phyloP scores from a whole-genome alignment of 2,329 filamentous ascomycete species.

The Anthostomella pinea region DNA sequence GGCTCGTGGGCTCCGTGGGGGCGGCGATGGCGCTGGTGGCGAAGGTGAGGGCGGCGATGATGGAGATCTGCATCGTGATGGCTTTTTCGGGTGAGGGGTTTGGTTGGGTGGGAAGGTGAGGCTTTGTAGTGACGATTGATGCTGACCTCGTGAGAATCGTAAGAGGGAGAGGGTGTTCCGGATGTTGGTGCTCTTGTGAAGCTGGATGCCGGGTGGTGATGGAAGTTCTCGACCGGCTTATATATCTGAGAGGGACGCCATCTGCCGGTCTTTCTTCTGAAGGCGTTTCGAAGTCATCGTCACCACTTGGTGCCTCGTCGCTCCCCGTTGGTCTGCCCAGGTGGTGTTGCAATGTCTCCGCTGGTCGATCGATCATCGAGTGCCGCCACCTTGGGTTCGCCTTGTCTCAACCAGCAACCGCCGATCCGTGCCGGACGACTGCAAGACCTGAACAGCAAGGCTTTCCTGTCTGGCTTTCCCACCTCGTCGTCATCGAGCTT shows the following conservation, averaged over 20 bases:
- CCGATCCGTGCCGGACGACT: too few relatives aligned
- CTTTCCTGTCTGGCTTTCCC: too few relatives aligned
- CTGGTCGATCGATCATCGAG: too few relatives aligned
- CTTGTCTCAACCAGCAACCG: too few relatives aligned
- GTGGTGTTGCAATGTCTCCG: too few relatives aligned
- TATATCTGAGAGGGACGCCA: constrained; percentile 12
- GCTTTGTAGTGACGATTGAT: constrained; percentile 4
- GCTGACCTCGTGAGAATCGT: constrained; percentile 13
- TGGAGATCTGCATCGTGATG: constrained; percentile 42
- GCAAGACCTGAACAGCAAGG: too few relatives aligned
- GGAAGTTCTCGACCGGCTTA: constrained; percentile 10
- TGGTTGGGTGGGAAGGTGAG: constrained; percentile 13
- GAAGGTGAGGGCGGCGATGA: constrained; percentile 34
- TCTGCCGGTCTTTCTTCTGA: too few relatives aligned
- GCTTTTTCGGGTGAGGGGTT: constrained; percentile 2
- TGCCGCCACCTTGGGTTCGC: too few relatives aligned
- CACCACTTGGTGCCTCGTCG: too few relatives aligned
- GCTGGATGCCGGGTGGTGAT: constrained; percentile 18
- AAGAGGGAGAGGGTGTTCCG: constrained; percentile 15
- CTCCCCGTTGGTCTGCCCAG: too few relatives aligned
- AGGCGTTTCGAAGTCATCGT: too few relatives aligned
- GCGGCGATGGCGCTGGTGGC: constrained; percentile 31
- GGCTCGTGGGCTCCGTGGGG: constrained; percentile 9
- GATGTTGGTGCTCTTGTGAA: constrained; percentile 15
- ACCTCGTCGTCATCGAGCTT: too few relatives aligned